Conservation (phyloP, 2,329 filamentous ascomycete species). For the Arachnopeziza araneosa region DNA sequence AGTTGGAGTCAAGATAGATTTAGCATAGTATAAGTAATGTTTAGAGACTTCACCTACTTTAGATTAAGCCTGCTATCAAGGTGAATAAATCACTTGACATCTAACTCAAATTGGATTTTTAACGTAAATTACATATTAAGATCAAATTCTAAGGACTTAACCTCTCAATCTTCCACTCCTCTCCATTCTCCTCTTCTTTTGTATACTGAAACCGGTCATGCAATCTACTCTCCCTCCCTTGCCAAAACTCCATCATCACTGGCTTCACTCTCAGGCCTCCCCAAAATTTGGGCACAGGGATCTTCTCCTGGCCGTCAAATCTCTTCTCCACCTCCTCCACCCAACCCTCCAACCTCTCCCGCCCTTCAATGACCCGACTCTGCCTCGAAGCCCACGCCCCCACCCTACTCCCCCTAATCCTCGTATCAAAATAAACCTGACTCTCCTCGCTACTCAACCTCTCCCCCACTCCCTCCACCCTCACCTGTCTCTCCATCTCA, state of each 20-base stretch:
- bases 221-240: slow-evolving; percentile 80
- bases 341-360: slow-evolving; percentile 68
- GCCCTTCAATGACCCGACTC: slow-evolving; percentile 68
- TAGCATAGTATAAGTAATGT: too few species aligned
- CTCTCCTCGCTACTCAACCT: slow-evolving; percentile 66
- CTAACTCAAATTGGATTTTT: too few species aligned
- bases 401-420: slow-evolving; percentile 73
- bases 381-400: slow-evolving; percentile 94
- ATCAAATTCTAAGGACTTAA: slow-evolving; percentile 55
- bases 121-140: too few species aligned
- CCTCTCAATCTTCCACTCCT: slow-evolving; percentile 62
- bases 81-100: too few species aligned
- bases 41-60: too few species aligned
- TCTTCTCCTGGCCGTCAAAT: slow-evolving; percentile 71
- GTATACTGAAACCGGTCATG: slow-evolving; percentile 92
- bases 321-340: slow-evolving; percentile 70
- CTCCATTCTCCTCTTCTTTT: slow-evolving; percentile 36
- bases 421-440: slow-evolving; percentile 59
- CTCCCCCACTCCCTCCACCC: slow-evolving; percentile 74
- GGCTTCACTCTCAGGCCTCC: slow-evolving; percentile 83
- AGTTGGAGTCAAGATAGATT: too few species aligned
- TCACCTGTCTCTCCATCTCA: slow-evolving; percentile 78
- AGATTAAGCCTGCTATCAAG: too few species aligned
- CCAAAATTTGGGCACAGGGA: slow-evolving; percentile 93
- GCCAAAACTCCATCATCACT: slow-evolving; percentile 90